phyloP scores from a whole-genome alignment of 1,284 basidiomycete genomes.

The Naganishia sp. region DNA sequence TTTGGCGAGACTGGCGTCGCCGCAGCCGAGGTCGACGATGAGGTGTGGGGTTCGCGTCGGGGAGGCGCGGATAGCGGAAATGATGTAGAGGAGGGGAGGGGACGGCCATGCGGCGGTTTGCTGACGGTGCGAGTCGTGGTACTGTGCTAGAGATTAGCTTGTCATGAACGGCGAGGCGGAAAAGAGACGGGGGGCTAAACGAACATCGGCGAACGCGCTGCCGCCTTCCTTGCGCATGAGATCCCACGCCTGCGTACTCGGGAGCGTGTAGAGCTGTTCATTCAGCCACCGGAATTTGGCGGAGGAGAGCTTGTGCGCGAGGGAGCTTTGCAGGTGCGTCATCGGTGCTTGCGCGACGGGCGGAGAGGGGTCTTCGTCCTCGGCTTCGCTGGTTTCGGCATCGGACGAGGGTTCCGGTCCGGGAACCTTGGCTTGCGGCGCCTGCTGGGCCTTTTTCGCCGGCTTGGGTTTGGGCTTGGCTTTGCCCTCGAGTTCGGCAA shows the following conservation, averaged over 20 bases:
- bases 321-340: conserved; percentile 20
- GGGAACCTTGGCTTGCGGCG: neutral
- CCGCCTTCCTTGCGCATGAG: conserved; percentile 77
- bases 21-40: conserved; percentile 92
- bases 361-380: conserved; percentile 16
- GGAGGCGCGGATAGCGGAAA: conserved; percentile 58
- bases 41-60: conserved; percentile 66
- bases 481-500: conserved; percentile 15
- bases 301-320: conserved; percentile 19
- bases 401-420: neutral
- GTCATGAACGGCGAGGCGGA: conserved; percentile 6
- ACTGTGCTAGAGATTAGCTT: conserved; percentile 59
- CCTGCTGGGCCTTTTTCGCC: conserved; percentile 13
- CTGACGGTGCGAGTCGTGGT: conserved; percentile 83
- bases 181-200: conserved; percentile 34
- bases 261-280: conserved; percentile 80
- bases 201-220: conserved; percentile 71
- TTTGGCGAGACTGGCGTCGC: conserved; percentile 85
- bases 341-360: conserved; percentile 27
- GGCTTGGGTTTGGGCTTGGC: neutral
- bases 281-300: conserved; percentile 69
- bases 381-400: neutral
- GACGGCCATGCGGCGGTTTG: conserved; percentile 88
- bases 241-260: conserved; percentile 68
- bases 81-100: conserved; percentile 81